Evolutionary conservation across 2,329 filamentous ascomycete genomes (phyloP), one percentile per base, ranked within the genome.

Genomic region (Cryphonectria nitschkei): DNA sequence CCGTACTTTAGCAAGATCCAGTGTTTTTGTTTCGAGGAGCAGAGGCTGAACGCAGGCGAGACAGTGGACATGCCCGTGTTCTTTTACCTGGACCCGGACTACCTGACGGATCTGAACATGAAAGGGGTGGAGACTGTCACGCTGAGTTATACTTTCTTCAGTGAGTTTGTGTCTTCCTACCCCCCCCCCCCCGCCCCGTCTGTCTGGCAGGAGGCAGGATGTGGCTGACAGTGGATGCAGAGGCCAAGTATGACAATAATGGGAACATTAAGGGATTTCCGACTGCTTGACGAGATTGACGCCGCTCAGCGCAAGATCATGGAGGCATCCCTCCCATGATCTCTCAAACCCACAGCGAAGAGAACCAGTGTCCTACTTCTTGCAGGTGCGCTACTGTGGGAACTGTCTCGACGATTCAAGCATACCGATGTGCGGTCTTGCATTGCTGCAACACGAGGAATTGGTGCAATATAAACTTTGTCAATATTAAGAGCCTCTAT

Each of bases 1-100:
- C 95, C 94, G 1, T 99, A 99, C 81, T 99, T 99, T 79, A 97
- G 93, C 88, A 99, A 99, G 87, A 99, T 99, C 62, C 96, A 99
- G 82, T 99, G 96, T 79, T 99, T 99, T 82, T 99, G 96, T 82
- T 99, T 99, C 77, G 96, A 99, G 84, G 95, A 94, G 82, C 96
- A 99, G 86, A 88, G 97, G 73, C 82, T 99, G 75, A 95, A 96
- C 79, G 95, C 95, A 7, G 95, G 95, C 61, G 97, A 99, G 86
- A 96, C 94, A 61, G 96, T 99, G 68, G 96, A 99, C 81, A 99
- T 99, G 97, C 97, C 96, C 0, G 97, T 99, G 0, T 99, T 99
- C 82, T 99, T 99, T 83, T 99, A 98, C 81, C 92, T 99, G 75
- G 96, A 99, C 78, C 96, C 96, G 0, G 96, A 98, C 79, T 91